Percentiles rank a stretch among this genome's conserved stretches.
Evolutionary conservation across 371 early-diverging fungal genomes (phyloP).

Genomic region (Mycotypha africana): DNA sequence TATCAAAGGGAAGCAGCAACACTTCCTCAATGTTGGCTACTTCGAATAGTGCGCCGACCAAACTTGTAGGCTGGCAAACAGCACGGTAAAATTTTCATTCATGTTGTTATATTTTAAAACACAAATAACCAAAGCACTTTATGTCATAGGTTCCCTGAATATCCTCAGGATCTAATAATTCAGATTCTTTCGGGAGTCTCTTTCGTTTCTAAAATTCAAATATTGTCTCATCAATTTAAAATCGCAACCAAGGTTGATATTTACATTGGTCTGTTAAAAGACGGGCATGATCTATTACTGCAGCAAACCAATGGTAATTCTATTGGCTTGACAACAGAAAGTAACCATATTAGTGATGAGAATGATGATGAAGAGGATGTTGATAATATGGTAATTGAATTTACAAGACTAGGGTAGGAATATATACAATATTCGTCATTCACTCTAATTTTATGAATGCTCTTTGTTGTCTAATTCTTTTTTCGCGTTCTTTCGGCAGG

Average conservation of each 20-base stretch:
- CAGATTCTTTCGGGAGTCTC: conserved; percentile 52
- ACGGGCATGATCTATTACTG: too few species aligned
- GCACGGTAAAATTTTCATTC: conserved; percentile 40
- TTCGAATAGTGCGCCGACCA: conserved; percentile 9
- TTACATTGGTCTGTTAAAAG: conserved; percentile 46
- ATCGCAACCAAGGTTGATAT: conserved; percentile 72
- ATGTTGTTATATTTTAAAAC: neutral
- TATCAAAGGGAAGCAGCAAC: too few species aligned
- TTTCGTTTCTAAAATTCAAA: conserved; percentile 61
- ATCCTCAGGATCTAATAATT: conserved; percentile 68
- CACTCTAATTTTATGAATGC: too few species aligned
- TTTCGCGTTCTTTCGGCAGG: neutral
- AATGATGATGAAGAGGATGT: conserved; percentile 21
- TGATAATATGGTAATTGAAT: conserved; percentile 24
- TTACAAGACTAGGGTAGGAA: conserved; percentile 31
- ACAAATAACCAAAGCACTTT: neutral
- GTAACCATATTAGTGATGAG: too few species aligned
- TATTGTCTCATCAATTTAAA: conserved; percentile 78
- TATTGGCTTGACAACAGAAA: too few species aligned
- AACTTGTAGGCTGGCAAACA: conserved; percentile 39
- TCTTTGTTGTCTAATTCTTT: neutral
- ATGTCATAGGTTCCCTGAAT: conserved; percentile 43
- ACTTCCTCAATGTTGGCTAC: too few species aligned
- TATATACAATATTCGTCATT: neutral
- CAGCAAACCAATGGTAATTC: too few species aligned